A percentile compares a stretch with the other conserved stretches of the same genome.
Evolutionary conservation across 306 rosid species (phyloP).

Genomic region (Trifolium pratense): DNA sequence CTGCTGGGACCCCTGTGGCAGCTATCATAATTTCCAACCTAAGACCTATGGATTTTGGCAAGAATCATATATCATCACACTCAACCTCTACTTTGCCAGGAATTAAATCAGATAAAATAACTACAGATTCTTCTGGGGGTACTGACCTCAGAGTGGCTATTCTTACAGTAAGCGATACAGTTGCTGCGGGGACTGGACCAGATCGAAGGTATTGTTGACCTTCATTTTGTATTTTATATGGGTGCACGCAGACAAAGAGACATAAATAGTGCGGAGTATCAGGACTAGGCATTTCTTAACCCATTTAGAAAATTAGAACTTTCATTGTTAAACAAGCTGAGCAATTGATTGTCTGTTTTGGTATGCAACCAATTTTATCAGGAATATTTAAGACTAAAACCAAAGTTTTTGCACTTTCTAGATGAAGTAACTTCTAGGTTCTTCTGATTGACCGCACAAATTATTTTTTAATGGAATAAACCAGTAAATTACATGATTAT

Average conservation of each 20-base stretch:
- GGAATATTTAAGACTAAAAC: background rate
- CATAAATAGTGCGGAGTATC: background rate
- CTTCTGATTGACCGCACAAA: background rate
- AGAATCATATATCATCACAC: conserved; percentile 42
- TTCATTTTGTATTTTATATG: conserved; percentile 31
- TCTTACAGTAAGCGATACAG: conserved; percentile 96
- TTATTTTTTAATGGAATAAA: background rate
- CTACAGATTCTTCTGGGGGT: conserved; percentile 46
- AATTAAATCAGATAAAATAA: conserved; percentile 42
- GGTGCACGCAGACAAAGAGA: background rate
- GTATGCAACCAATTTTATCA: conserved; percentile 9
- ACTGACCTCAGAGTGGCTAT: conserved; percentile 66
- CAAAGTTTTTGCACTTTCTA: background rate
- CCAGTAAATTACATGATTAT: background rate
- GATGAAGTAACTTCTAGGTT: conserved; percentile 32
- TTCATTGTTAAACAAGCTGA: conserved; percentile 25
- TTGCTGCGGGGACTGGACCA: conserved; percentile 84
- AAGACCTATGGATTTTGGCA: conserved; percentile 31
- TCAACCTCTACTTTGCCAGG: conserved; percentile 40
- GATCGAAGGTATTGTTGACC: conserved; percentile 78
- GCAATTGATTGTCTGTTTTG: conserved; percentile 4
- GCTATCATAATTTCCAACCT: conserved; percentile 77
- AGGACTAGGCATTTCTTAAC: background rate
- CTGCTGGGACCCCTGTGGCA: conserved; percentile 71
- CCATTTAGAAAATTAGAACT: conserved; percentile 1